Evolutionary conservation across 352 stramenopile genomes (phyloP), one percentile per base, ranked within the genome.

Genomic region (Globisporangium radiosum): DNA sequence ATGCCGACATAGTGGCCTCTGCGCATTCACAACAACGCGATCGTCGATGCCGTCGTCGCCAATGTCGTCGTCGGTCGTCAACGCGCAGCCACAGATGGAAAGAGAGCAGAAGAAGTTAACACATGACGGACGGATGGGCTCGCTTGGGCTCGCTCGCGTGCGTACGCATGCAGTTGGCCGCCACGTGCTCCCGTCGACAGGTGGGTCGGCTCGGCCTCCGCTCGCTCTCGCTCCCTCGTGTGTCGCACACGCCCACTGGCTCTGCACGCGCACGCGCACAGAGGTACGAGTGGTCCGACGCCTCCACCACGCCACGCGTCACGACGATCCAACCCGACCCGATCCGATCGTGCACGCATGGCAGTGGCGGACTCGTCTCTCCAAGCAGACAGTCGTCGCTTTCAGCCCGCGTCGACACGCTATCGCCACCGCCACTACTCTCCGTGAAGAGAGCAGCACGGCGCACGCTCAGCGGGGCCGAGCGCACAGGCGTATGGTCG

Each of bases 1-100:
- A 99, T 99, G 65, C 97, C 97, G 62, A 99, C 97, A 76, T 99
- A 99, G 78, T 99, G 96, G 54, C 97, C 97, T 87, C 96, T 99
- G 59, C 47, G 55, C 50, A 62, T 62, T 62, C 40, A 62, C 52
- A 59, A 59, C 52, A 62, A 62, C 19, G 49, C 40, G 49, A 49
- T 42, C 54, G 55, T 48, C 54, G 52, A 33, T 33, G 25, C 25
- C 61, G 44, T 52, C 56, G 49, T 44, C 11, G 25, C 25, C 25
- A 33, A 57, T 33, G 60, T 59, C 54, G 60, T 43, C 54, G 50
- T 42, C 47, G 56, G 48, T 54, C 47, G 49, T 65, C 54, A 19
- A 54, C 37, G 54, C 37, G 52, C 40, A 62, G 43, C 44, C 47
- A 65, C 52, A 53, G 59, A 69, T 65, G 69, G 60, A 80, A 68